A percentile compares a stretch with the other conserved stretches of the same genome.
phyloP scores from a whole-genome alignment of 2,329 filamentous ascomycete species.

The Massarina eburnea region DNA sequence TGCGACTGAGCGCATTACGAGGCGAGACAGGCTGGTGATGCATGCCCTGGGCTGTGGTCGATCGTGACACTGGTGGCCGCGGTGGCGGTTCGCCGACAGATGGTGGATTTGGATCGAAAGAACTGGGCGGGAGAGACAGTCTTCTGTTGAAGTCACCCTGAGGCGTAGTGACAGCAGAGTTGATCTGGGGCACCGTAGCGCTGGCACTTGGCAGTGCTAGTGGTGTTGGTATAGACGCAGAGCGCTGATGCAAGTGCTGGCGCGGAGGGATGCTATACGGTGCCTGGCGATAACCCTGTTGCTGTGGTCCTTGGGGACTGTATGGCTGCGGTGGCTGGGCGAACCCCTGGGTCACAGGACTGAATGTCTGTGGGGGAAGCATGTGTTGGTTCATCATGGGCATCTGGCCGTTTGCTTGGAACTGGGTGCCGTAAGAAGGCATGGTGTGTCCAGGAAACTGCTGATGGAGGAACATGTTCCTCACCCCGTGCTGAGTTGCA shows the following conservation, averaged over 20 bases:
- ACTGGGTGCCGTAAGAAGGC: slow-evolving; percentile 12
- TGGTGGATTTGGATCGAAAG: slow-evolving; percentile 21
- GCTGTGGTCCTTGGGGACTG: slow-evolving; percentile 27
- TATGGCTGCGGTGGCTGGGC: slow-evolving; percentile 18
- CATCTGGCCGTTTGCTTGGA: slow-evolving; percentile 17
- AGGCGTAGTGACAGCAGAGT: slow-evolving; percentile 19
- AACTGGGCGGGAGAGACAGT: slow-evolving; percentile 47
- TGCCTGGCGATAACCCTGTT: slow-evolving; percentile 42
- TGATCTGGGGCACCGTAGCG: slow-evolving; percentile 21
- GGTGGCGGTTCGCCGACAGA: slow-evolving; percentile 11
- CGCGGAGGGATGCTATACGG: slow-evolving; percentile 51
- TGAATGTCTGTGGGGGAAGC: slow-evolving; percentile 38
- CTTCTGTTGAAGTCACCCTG: slow-evolving; percentile 39
- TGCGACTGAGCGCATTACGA: slow-evolving; percentile 12
- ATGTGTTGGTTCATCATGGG: slow-evolving; percentile 32
- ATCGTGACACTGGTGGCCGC: slow-evolving; percentile 23
- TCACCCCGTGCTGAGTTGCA: slow-evolving; percentile 59
- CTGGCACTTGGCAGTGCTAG: slow-evolving; percentile 38
- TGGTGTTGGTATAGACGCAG: slow-evolving; percentile 49
- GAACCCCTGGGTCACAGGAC: slow-evolving; percentile 23
- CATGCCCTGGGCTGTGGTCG: slow-evolving; percentile 19
- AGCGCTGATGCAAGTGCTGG: slow-evolving; percentile 43
- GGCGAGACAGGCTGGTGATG: slow-evolving; percentile 30
- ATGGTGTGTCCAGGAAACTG: slow-evolving; percentile 42
- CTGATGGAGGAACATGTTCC: slow-evolving; percentile 44